phyloP scores from a whole-genome alignment of 164 flowering plant genomes.

The Protea cynaroides region DNA sequence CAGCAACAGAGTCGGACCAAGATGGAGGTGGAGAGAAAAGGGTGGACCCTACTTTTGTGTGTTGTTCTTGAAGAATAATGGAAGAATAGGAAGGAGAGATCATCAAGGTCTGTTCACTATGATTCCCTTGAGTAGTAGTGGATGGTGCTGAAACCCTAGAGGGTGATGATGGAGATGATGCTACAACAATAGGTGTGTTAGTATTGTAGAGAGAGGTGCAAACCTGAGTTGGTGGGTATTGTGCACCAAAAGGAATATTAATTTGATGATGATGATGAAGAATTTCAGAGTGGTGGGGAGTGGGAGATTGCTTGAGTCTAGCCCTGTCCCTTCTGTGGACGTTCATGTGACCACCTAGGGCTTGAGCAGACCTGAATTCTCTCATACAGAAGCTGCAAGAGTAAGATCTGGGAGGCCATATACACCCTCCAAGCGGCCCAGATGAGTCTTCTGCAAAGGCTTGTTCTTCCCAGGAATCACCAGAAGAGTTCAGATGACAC shows the following conservation, averaged over 20 bases:
- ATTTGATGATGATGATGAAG: constrained; percentile 20
- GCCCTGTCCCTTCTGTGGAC: constrained; percentile 90
- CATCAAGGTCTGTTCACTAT: constrained; percentile 7
- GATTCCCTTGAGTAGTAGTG: constrained; percentile 9
- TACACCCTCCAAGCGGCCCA: constrained; percentile 64
- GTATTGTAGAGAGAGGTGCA: constrained; percentile 27
- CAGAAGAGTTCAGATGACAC: constrained; percentile 12
- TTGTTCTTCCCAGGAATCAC: constrained; percentile 85
- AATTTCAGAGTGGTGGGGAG: constrained; percentile 14
- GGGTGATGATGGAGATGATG: constrained; percentile 28
- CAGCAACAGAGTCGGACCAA: constrained; percentile 18
- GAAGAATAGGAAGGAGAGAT: constrained; percentile 25
- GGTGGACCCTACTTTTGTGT: constrained; percentile 11
- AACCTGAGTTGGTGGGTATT: constrained; percentile 26
- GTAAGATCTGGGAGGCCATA: constrained; percentile 94
- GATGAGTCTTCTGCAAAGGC: constrained; percentile 91
- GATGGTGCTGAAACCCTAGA: constrained; percentile 39
- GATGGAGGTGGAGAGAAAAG: constrained; percentile 18
- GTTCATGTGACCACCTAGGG: constrained; percentile 96
- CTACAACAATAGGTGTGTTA: constrained; percentile 12
- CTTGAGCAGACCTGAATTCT: constrained; percentile 92
- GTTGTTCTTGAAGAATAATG: constrained; percentile 16
- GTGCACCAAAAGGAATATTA: constrained; percentile 13
- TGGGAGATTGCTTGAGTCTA: constrained; percentile 55
- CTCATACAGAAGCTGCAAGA: constrained; percentile 81